A percentile compares a stretch with the other conserved stretches of the same genome.
phyloP scores from a whole-genome alignment of 2,329 filamentous ascomycete species.

The Fusarium mangiferae region DNA sequence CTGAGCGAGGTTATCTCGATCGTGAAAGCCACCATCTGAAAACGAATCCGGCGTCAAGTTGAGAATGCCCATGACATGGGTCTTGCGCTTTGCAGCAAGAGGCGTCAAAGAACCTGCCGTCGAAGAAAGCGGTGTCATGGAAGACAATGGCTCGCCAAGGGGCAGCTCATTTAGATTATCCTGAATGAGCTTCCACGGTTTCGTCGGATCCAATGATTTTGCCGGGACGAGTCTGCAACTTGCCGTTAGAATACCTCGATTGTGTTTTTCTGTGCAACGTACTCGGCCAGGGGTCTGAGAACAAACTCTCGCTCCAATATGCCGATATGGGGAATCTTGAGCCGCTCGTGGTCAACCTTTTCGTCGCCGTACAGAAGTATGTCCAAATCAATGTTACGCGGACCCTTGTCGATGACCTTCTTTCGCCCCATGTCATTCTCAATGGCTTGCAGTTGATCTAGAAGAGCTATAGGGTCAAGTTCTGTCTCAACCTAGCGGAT shows the following conservation, averaged over 20 bases:
- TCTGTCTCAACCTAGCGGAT: slow-evolving; percentile 77
- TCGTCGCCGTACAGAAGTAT: slow-evolving; percentile 84
- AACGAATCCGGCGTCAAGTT: slow-evolving; percentile 98
- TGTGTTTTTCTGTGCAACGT: slow-evolving; percentile 43
- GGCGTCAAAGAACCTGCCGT: slow-evolving; percentile 66
- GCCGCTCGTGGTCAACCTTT: slow-evolving; percentile 72
- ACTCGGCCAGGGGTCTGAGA: slow-evolving; percentile 85
- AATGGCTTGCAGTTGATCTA: slow-evolving; percentile 85
- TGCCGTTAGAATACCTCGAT: neutral
- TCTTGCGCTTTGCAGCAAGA: slow-evolving; percentile 67
- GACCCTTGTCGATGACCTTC: slow-evolving; percentile 92
- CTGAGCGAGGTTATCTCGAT: slow-evolving; percentile 62
- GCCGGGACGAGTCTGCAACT: slow-evolving; percentile 63
- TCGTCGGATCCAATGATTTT: slow-evolving; percentile 61
- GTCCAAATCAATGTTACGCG: slow-evolving; percentile 93
- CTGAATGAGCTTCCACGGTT: slow-evolving; percentile 69
- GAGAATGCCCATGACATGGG: slow-evolving; percentile 90
- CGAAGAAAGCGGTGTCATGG: slow-evolving; percentile 65
- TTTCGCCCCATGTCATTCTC: slow-evolving; percentile 82
- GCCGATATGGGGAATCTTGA: slow-evolving; percentile 85
- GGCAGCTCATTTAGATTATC: slow-evolving; percentile 71
- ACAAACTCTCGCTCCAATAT: slow-evolving; percentile 96
- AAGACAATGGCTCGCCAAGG: slow-evolving; percentile 62
- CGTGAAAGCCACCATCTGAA: slow-evolving; percentile 83
- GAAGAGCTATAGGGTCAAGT: slow-evolving; percentile 76